These are phyloP conservation scores for Patellifolia procumbens DNA, from an alignment of 179 eudicot species.

Conservation along the genomic window DNA sequence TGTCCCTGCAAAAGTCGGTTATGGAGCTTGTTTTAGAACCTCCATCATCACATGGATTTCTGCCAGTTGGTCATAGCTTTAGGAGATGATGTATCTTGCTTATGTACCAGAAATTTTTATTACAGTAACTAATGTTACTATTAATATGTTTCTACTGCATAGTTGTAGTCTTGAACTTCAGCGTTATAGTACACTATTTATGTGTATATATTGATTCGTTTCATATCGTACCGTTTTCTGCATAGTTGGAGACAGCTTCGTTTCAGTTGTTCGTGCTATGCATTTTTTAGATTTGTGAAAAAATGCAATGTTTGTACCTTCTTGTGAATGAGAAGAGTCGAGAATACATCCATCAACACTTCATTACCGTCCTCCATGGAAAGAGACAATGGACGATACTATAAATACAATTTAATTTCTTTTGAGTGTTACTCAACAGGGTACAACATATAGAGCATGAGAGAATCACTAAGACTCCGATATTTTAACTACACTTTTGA, in stretches of 20 bases:
- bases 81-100: slow-evolving; percentile 13
- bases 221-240: background rate
- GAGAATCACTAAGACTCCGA: background rate
- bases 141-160: background rate
- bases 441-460: background rate
- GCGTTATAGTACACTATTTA: background rate
- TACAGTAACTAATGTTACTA: background rate
- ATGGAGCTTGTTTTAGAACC: background rate
- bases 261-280: background rate
- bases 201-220: background rate
- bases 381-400: background rate
- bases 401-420: background rate
- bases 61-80: background rate
- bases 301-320: background rate
- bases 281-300: background rate
- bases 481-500: too few species aligned
- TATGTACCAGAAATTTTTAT: background rate
- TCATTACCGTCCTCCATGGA: background rate
- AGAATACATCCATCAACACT: background rate
- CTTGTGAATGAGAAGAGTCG: background rate
- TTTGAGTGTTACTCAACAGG: background rate
- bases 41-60: background rate
- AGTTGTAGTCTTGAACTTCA: background rate
- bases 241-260: background rate
- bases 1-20: background rate